Evolutionary conservation across 2,329 filamentous ascomycete species (phyloP).

Genomic region (Teratosphaeriaceae sp.): DNA sequence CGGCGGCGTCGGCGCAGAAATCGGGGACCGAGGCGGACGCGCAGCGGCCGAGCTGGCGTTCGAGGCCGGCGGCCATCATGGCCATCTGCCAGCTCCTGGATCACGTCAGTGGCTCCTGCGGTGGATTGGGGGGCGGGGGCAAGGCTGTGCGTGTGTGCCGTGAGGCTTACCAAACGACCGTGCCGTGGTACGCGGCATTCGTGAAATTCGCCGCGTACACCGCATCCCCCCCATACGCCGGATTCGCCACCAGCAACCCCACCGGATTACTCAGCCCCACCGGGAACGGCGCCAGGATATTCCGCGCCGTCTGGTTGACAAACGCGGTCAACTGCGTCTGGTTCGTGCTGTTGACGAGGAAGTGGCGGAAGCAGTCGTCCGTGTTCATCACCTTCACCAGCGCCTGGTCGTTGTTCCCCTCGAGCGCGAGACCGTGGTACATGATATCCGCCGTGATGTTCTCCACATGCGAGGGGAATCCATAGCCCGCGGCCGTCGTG

Average conservation of each 20-base stretch:
- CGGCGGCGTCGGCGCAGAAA: constrained; percentile 44
- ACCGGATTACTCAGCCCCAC: constrained; percentile 51
- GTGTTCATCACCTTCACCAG: constrained; percentile 56
- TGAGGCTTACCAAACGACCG: constrained; percentile 52
- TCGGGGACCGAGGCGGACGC: constrained; percentile 29
- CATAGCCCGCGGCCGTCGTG: constrained; percentile 28
- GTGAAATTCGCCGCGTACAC: constrained; percentile 48
- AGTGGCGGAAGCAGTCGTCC: constrained; percentile 58
- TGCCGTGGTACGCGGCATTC: constrained; percentile 55
- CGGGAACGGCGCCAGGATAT: constrained; percentile 53
- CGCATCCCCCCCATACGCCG: constrained; percentile 46
- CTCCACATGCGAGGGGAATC: constrained; percentile 39
- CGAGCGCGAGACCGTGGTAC: constrained; percentile 53
- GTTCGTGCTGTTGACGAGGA: constrained; percentile 53
- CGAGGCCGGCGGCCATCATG: constrained; percentile 57
- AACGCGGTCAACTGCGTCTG: constrained; percentile 51
- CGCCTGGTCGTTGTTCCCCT: constrained; percentile 44
- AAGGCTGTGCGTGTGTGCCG: too few relatives aligned
- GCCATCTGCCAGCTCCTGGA: constrained; percentile 49
- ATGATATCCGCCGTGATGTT: constrained; percentile 40
- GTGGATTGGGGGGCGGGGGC: too few relatives aligned
- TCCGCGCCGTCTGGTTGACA: constrained; percentile 51
- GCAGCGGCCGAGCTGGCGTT: constrained; percentile 52
- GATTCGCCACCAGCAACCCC: constrained; percentile 55
- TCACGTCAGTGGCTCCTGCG: too few relatives aligned